These are phyloP conservation scores for Chlorella sorokiniana DNA, from an alignment of 139 green algal genomes.

Conservation along the genomic window DNA sequence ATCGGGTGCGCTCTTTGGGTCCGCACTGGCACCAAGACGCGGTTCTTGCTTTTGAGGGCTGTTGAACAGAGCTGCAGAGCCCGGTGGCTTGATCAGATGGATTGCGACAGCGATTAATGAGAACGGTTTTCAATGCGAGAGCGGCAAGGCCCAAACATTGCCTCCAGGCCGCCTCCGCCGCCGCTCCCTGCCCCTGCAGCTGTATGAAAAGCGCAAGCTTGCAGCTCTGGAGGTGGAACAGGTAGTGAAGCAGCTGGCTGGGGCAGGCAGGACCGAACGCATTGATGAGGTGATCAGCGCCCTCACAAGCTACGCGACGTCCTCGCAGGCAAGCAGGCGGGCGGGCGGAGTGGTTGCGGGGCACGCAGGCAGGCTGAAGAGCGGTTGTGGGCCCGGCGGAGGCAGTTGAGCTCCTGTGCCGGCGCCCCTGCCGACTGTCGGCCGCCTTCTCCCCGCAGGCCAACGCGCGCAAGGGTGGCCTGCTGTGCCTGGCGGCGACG, in stretches of 20 bases:
- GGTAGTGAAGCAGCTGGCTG: slow-evolving; percentile 49
- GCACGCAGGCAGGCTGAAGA: too few relatives aligned
- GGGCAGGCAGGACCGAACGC: slow-evolving; percentile 68
- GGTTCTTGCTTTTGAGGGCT: too few relatives aligned
- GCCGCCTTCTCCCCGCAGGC: slow-evolving; percentile 62
- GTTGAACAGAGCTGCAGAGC: too few relatives aligned
- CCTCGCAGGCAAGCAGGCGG: slow-evolving; percentile 3
- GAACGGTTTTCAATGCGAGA: too few relatives aligned
- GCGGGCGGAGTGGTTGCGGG: too few relatives aligned
- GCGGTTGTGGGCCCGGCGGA: too few relatives aligned
- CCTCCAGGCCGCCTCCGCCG: not conserved
- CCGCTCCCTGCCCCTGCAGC: slow-evolving; percentile 49
- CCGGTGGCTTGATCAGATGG: too few relatives aligned
- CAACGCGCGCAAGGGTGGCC: slow-evolving; percentile 91
- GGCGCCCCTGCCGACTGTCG: not conserved
- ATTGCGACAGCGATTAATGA: too few relatives aligned
- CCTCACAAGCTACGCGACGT: slow-evolving; percentile 41
- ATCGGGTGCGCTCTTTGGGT: not conserved
- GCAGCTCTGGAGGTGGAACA: slow-evolving; percentile 77
- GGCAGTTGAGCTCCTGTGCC: too few relatives aligned
- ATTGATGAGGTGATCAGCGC: slow-evolving; percentile 22
- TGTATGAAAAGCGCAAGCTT: slow-evolving; percentile 93
- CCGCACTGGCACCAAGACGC: too few relatives aligned
- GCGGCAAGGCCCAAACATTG: too few relatives aligned
- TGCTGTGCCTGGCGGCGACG: slow-evolving; percentile 92